Percentiles rank a stretch among this genome's conserved stretches.
These are phyloP conservation scores for Cucumis sativus DNA, from an alignment of 306 rosid species.

Conservation along the genomic window Cucumber_9930_V3 NC_026660.2:28892501-28893000, in stretches of 20 bases:
- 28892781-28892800: background rate
- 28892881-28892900: background rate
- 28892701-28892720: background rate
- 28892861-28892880: background rate
- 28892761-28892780: background rate
- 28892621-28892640: constrained; percentile 8
- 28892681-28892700: constrained; percentile 7
- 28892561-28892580: constrained; percentile 32
- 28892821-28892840: constrained; percentile 13
- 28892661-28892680: constrained; percentile 22
- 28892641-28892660: background rate
- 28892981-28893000: no score
- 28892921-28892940: background rate
- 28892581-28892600: constrained; percentile 22
- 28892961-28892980: no score
- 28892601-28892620: constrained; percentile 14
- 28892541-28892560: constrained; percentile 29
- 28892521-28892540: constrained; percentile 19
- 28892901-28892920: background rate
- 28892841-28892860: background rate
- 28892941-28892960: no score
- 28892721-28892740: background rate
- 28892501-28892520: constrained; percentile 41
- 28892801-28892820: constrained; percentile 17
- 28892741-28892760: background rate